phyloP scores from a whole-genome alignment of 148 eudicot genomes.

The Dysphania ambrosioides region DNA sequence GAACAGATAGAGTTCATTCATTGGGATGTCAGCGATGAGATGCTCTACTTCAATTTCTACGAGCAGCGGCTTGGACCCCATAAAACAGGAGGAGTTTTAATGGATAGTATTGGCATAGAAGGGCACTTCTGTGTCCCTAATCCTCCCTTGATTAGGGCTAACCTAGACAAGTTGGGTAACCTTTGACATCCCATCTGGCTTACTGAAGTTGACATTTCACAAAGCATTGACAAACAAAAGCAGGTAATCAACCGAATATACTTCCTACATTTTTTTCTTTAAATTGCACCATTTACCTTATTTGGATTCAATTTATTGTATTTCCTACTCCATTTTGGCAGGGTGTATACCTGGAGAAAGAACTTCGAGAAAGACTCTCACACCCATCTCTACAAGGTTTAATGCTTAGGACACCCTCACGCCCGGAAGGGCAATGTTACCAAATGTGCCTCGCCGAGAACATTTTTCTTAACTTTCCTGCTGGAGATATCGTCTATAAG shows the following conservation, averaged over 20 bases:
- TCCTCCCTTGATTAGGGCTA: constrained; percentile 66
- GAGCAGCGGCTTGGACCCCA: constrained; percentile 66
- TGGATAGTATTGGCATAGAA: constrained; percentile 84
- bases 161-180: constrained; percentile 70
- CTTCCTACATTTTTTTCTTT: too few species aligned
- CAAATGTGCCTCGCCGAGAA: constrained; percentile 85
- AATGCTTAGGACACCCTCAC: constrained; percentile 74
- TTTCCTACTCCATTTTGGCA: constrained; percentile 17
- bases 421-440: constrained; percentile 56
- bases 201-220: constrained; percentile 81
- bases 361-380: constrained; percentile 71
- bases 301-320: too few species aligned
- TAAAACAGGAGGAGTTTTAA: constrained; percentile 49
- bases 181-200: constrained; percentile 82
- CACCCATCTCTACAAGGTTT: constrained; percentile 70
- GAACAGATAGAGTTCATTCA: constrained; percentile 66
- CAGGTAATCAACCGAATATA: constrained; percentile 41
- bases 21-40: constrained; percentile 92
- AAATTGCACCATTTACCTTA: too few species aligned
- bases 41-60: constrained; percentile 73
- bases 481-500: constrained; percentile 72
- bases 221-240: constrained; percentile 40
- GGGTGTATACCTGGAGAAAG: constrained; percentile 64
- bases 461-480: constrained; percentile 56
- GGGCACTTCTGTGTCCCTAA: constrained; percentile 73